Percentiles rank a stretch among this genome's conserved stretches.
phyloP scores from a whole-genome alignment of 306 rosid genomes.

The Calophaca sinica region DNA sequence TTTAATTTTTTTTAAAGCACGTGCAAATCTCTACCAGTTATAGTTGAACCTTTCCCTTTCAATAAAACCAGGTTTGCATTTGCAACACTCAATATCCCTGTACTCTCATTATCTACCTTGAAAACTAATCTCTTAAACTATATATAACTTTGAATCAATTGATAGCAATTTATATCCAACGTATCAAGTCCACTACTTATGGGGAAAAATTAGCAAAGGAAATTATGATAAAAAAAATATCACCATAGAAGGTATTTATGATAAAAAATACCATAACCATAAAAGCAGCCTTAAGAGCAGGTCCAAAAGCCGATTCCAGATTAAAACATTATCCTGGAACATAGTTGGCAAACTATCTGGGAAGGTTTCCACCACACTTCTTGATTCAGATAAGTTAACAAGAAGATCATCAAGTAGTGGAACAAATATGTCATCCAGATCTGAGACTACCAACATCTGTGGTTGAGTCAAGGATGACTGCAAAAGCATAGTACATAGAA shows the following conservation, averaged over 20 bases:
- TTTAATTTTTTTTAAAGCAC: not conserved
- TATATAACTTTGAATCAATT: not conserved
- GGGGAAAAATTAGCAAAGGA: conserved; percentile 1
- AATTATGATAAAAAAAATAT: not conserved
- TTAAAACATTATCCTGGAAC: conserved; percentile 87
- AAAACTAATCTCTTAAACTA: conserved; percentile 26
- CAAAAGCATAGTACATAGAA: conserved; percentile 49
- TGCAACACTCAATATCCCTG: conserved; percentile 2
- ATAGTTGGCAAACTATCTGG: conserved; percentile 95
- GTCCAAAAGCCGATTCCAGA: conserved; percentile 98
- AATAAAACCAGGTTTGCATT: conserved; percentile 34
- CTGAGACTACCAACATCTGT: conserved; percentile 99
- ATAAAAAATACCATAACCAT: conserved; percentile 83
- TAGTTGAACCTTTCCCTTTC: conserved; percentile 23
- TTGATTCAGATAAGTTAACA: conserved; percentile 97
- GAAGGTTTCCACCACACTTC: conserved; percentile 90
- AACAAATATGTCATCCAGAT: conserved; percentile 92
- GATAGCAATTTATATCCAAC: conserved; percentile 4
- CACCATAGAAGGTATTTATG: conserved; percentile 26
- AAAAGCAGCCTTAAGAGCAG: conserved; percentile 90
- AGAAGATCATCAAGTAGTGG: conserved; percentile 99
- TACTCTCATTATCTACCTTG: conserved; percentile 9
- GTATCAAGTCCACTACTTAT: conserved; percentile 8
- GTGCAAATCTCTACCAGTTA: not conserved
- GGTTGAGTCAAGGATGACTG: conserved; percentile 97